Evolutionary conservation across 768 basidiomycete species (phyloP).

Genomic region (Russula brevipes): DNA sequence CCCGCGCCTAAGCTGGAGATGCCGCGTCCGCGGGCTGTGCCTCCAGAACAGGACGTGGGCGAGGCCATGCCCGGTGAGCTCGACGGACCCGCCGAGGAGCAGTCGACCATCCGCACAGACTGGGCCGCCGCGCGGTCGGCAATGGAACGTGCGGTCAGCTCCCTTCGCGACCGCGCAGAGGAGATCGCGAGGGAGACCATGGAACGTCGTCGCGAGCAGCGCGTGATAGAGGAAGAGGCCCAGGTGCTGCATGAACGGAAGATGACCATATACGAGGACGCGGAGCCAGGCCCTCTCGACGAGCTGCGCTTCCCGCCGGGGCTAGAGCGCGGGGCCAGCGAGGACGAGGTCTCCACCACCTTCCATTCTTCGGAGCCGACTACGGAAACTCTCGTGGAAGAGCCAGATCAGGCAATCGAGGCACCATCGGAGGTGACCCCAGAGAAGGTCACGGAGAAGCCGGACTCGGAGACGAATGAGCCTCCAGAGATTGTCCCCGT

Average conservation of each 20-base stretch:
- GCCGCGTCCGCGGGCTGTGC: neutral
- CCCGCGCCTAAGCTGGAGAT: neutral
- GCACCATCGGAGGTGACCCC: neutral
- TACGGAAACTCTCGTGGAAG: conserved; percentile 13
- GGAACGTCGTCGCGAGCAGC: conserved; percentile 18
- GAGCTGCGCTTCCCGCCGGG: conserved; percentile 23
- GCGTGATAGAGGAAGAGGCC: conserved; percentile 7
- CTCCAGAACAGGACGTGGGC: conserved; percentile 16
- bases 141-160: conserved; percentile 18
- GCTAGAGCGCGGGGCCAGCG: neutral
- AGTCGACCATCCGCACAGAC: conserved; percentile 2
- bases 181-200: conserved; percentile 13
- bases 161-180: conserved; percentile 15
- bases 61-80: conserved; percentile 20
- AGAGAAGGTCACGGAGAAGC: conserved; percentile 4
- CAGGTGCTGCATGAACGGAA: conserved; percentile 11
- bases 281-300: conserved; percentile 8
- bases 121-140: conserved; percentile 18
- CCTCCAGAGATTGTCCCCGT: neutral
- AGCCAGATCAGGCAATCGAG: conserved; percentile 5
- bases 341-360: neutral
- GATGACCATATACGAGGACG: conserved; percentile 18
- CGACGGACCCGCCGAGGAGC: conserved; percentile 3
- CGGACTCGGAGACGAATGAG: neutral
- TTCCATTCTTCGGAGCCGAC: conserved; percentile 16